Percentiles rank a stretch among this genome's conserved stretches.
Evolutionary conservation across 225 moss, liverwort and hornwort genomes (phyloP).

Genomic region (Pseudisothecium myosuroides): DNA sequence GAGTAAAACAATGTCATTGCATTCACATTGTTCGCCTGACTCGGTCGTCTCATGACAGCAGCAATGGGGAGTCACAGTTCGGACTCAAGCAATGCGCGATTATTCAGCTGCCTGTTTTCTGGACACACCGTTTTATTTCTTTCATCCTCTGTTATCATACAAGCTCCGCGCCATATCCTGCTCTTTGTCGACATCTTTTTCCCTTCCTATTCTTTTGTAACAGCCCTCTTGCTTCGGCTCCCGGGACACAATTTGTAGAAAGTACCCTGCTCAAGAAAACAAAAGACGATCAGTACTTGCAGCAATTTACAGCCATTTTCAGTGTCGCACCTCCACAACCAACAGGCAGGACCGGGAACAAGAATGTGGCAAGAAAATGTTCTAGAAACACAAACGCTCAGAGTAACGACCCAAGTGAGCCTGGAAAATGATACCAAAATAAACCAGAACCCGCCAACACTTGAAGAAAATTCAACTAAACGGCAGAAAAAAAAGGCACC

Average conservation of each 20-base stretch:
- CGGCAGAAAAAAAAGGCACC: not conserved
- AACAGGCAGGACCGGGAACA: not conserved
- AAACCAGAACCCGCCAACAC: not conserved
- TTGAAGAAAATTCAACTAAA: not conserved
- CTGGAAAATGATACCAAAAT: not conserved
- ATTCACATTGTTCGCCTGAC: not conserved
- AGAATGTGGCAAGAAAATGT: not conserved
- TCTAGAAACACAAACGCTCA: not conserved
- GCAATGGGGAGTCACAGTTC: slow-evolving; percentile 9
- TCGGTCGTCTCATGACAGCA: not conserved
- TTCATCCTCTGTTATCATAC: not conserved
- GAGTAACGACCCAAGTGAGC: not conserved
- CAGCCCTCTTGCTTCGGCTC: not conserved
- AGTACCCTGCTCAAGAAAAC: not conserved
- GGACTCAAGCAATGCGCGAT: not conserved
- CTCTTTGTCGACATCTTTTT: slow-evolving; percentile 24
- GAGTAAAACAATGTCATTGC: not conserved
- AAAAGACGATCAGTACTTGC: not conserved
- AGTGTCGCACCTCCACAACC: not conserved
- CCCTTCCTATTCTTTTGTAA: not conserved
- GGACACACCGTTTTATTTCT: not conserved
- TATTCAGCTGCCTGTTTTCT: not conserved
- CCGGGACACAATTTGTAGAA: not conserved
- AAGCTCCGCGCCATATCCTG: slow-evolving; percentile 13
- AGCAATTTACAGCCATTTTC: not conserved